Base-by-base conservation (phyloP, 2,329 filamentous ascomycete species). In the Paramyrothecium sp. region DNA sequence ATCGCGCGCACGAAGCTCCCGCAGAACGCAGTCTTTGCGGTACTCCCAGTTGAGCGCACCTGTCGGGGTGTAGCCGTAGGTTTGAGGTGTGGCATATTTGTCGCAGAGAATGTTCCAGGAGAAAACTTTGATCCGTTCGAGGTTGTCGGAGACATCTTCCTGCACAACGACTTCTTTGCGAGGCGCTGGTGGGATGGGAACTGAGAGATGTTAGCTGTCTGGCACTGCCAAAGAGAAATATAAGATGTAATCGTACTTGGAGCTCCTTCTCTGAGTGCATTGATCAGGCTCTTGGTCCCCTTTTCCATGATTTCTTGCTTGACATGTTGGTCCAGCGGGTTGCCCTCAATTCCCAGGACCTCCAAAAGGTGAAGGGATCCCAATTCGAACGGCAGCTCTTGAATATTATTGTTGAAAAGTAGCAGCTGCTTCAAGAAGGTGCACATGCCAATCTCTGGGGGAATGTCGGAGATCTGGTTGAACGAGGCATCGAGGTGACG, bases 61-160 rank as follows among this genome's bases (percentile, higher is more conserved):
- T 17, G 88, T 89, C 2, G 95, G 91, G 0, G 92, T 94, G 72
- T 98, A 98, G 48, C 94, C 94, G 71, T 97, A 98, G 60, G 91
- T 86, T 55, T 87, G 82, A 55, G 87, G 82, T 0, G 93, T 97
- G 4, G 93, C 93, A 66, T 95, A 96, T 68, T 92, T 91, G 74
- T 97, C 92, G 75, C 94, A 97, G 12, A 99, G 83, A 51, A 94
- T 96, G 72, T 99, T 99, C 87, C 95, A 97, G 21, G 91, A 96
- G 60, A 98, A 81, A 10, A 96, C 88, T 57, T 90, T 91, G 71
- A 98, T 86, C 54, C 86, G 89, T 68, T 97, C 86, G 60, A 85
- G 73, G 55, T 70, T 79, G 2, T 81, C 66, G 72, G 77, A 81
- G 56, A 81, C 79, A 61, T 89, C 88, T 72, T 87, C 85, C 64